Base-by-base conservation (phyloP, 257 asterid species). In the Przewalskia tangutica region DNA sequence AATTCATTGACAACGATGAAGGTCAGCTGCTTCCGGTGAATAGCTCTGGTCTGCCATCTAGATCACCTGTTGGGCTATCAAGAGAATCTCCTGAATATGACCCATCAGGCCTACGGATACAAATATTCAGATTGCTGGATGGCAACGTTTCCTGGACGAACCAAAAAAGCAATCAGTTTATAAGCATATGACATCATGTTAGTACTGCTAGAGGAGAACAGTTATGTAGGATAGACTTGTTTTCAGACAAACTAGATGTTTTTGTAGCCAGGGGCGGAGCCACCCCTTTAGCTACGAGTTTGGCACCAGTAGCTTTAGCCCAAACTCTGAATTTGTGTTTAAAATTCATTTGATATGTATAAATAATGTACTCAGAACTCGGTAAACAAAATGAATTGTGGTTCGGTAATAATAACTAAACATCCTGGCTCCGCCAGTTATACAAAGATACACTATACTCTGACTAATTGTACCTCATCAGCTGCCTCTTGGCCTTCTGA, bases 401-500 rank as follows among this genome's bases (percentile, higher is more conserved):
- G 32, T 27, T 2, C 32, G 1, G 32, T 1, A 27, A 27, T 27
- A 27, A 27, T 27, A 27, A 27, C 32, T 27, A 27, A 27, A 27
- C 32, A 27, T 27, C 32, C 32, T 27, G 32, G 32, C 32, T 27
- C 32, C 32, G 32, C 32, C 59, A 23, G 20, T 20, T 71, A 71
- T 51, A 63, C 66, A 12, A 64, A 8, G 13, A 66, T 3, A 36
- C 5, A 75, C 80, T 75, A 8, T 48, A 46, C 23, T 48, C 7
- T 71, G 46, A 53, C 62, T 23, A 6, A 63, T 14, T 36, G 58
- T 90, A 95, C 99, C 96, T 89, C 90, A 87, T 92, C 95, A 62
- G 80, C 82, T 32, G 86, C 34, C 42, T 85, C 94, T 86, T 91
- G 97, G 76, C 97, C 97, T 89, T 94, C 98, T 11, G 94, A 91